Evolutionary conservation across 176 grass and related monocot genomes (phyloP).

Genomic region (Oryza australiensis): DNA sequence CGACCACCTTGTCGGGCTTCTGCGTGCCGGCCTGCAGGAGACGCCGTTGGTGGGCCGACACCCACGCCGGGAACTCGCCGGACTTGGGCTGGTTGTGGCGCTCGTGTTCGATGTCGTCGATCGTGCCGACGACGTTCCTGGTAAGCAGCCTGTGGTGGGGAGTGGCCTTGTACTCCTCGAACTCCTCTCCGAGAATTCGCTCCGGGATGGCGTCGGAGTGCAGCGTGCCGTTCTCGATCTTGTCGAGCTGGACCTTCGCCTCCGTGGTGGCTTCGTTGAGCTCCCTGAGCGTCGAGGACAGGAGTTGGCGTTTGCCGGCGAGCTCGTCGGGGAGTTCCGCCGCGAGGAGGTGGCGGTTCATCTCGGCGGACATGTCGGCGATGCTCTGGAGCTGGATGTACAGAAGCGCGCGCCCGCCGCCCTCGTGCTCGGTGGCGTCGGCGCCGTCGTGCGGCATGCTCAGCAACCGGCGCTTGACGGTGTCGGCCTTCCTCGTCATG

Average conservation of each 20-base stretch:
- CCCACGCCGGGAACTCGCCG: conserved; percentile 48
- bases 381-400: conserved; percentile 23
- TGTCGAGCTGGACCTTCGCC: conserved; percentile 44
- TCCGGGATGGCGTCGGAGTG: not conserved
- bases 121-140: conserved; percentile 35
- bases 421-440: not conserved
- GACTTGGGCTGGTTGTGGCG: not conserved
- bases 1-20: conserved; percentile 75
- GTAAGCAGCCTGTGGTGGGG: conserved; percentile 28
- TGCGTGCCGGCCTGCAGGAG: conserved; percentile 42
- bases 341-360: conserved; percentile 38
- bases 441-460: conserved; percentile 17
- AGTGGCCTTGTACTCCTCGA: not conserved
- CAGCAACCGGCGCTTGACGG: conserved; percentile 24
- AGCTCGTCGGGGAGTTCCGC: conserved; percentile 35
- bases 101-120: conserved; percentile 38
- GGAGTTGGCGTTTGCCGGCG: not conserved
- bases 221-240: not conserved
- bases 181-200: not conserved
- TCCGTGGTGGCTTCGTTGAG: conserved; percentile 26
- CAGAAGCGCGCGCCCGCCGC: conserved; percentile 8
- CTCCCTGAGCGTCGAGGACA: conserved; percentile 28
- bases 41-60: conserved; percentile 54
- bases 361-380: conserved; percentile 32
- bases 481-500: not conserved